phyloP scores from a whole-genome alignment of 768 basidiomycete genomes.

The Mycena sanguinolenta region DNA sequence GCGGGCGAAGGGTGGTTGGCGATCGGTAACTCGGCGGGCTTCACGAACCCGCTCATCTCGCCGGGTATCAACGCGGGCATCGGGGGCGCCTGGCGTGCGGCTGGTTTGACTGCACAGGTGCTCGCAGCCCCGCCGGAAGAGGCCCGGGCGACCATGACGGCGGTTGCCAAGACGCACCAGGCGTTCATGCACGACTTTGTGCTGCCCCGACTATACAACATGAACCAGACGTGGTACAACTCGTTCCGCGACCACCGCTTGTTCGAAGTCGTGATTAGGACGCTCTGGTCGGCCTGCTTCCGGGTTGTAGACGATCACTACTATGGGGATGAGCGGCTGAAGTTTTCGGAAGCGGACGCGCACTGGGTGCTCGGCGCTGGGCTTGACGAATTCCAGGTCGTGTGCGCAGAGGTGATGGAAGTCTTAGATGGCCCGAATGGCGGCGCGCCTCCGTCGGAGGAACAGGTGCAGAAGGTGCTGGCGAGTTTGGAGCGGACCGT shows the following conservation, averaged over 20 bases:
- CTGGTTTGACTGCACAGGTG: conserved; percentile 22
- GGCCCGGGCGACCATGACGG: conserved; percentile 12
- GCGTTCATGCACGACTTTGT: conserved; percentile 26
- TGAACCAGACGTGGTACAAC: conserved; percentile 24
- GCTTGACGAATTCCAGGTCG: conserved; percentile 8
- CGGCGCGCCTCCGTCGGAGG: conserved; percentile 24
- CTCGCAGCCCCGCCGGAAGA: conserved; percentile 18
- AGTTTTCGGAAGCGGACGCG: conserved; percentile 6
- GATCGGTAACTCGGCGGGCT: conserved; percentile 29
- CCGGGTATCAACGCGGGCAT: conserved; percentile 29
- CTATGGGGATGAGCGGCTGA: not conserved
- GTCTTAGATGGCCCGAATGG: conserved; percentile 19
- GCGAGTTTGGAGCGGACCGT: conserved; percentile 11
- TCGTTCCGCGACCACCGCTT: conserved; percentile 30
- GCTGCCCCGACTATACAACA: conserved; percentile 14
- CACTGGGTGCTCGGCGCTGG: conserved; percentile 14
- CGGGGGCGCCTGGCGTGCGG: conserved; percentile 19
- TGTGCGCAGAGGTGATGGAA: conserved; percentile 12
- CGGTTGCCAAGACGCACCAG: conserved; percentile 21
- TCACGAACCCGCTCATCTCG: conserved; percentile 27
- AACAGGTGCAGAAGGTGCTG: conserved; percentile 19
- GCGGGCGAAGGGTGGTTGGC: conserved; percentile 31
- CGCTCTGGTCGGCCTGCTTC: conserved; percentile 16
- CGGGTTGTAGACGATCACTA: conserved; percentile 20
- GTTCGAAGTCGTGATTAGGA: conserved; percentile 16